phyloP scores from a whole-genome alignment of 1,284 basidiomycete genomes.

The Mycena citricolor region DNA sequence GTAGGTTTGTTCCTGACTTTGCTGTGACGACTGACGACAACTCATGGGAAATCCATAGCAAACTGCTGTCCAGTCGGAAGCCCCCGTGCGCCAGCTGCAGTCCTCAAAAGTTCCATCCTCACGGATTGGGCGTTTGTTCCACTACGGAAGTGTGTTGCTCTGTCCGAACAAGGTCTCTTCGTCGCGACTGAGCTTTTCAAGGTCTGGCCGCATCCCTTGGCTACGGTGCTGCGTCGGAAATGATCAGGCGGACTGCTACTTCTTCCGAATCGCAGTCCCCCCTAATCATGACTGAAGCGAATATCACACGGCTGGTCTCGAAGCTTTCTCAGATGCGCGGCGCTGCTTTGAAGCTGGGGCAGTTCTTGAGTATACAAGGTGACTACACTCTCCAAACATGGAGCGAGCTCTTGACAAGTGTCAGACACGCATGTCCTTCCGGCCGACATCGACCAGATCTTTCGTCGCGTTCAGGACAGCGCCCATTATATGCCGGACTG shows the following conservation, averaged over 20 bases:
- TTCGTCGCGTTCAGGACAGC: constrained; percentile 89
- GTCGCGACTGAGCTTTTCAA: constrained; percentile 28
- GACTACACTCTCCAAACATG: constrained; percentile 7
- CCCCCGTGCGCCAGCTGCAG: constrained; percentile 50
- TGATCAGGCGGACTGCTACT: constrained; percentile 44
- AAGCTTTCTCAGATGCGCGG: constrained; percentile 95
- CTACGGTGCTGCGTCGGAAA: constrained; percentile 68
- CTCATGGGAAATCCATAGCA: constrained; percentile 4
- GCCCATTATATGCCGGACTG: constrained; percentile 99
- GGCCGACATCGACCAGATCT: constrained; percentile 85
- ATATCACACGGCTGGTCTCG: constrained; percentile 86
- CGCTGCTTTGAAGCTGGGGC: constrained; percentile 94
- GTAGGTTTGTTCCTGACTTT: not conserved
- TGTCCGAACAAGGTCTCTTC: not conserved
- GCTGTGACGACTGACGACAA: not conserved
- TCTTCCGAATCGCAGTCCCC: constrained; percentile 42
- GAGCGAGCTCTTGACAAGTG: constrained; percentile 4
- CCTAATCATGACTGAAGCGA: constrained; percentile 85
- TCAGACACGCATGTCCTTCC: constrained; percentile 87
- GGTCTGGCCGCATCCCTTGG: constrained; percentile 73
- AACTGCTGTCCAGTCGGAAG: no score
- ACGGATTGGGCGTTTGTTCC: constrained; percentile 82
- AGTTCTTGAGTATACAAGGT: constrained; percentile 98
- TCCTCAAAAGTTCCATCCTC: constrained; percentile 88
- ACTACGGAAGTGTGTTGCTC: constrained; percentile 77